Conservation (phyloP, 2,329 filamentous ascomycete species). For the Nannizziopsis barbatae region DNA sequence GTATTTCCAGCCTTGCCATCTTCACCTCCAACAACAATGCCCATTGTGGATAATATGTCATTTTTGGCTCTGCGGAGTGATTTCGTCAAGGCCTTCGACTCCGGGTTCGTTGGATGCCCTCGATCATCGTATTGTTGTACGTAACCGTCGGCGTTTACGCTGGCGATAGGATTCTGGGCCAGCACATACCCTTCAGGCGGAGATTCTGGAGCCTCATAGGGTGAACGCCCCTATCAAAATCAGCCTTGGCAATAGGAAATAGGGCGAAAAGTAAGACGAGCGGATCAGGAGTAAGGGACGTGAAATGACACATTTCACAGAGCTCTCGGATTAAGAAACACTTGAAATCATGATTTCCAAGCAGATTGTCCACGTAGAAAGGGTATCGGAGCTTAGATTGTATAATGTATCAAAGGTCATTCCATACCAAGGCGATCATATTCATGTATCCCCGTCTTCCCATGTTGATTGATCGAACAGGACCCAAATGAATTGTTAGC, state of each 20-base stretch:
- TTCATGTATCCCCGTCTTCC: slow-evolving; percentile 37
- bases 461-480: slow-evolving; percentile 21
- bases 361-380: too few species aligned
- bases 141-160: slow-evolving; percentile 32
- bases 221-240: slow-evolving; percentile 34
- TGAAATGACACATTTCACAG: too few species aligned
- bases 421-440: slow-evolving; percentile 37
- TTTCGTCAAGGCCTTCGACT: slow-evolving; percentile 31
- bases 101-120: slow-evolving; percentile 38
- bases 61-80: slow-evolving; percentile 40
- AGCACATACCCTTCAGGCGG: slow-evolving; percentile 15
- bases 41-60: slow-evolving; percentile 41
- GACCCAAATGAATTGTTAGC: too few species aligned
- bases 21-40: slow-evolving; percentile 37
- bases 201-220: slow-evolving; percentile 34
- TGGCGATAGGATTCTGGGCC: slow-evolving; percentile 18
- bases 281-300: too few species aligned
- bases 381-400: too few species aligned
- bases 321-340: too few species aligned
- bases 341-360: too few species aligned
- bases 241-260: slow-evolving; percentile 11
- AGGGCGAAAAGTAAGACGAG: too few species aligned
- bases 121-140: slow-evolving; percentile 39
- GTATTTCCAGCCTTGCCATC: slow-evolving; percentile 27
- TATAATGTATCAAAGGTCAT: neutral